Evolutionary conservation across 192 early-diverging fungal genomes (phyloP).

Genomic region (Entomortierella chlamydospora): DNA sequence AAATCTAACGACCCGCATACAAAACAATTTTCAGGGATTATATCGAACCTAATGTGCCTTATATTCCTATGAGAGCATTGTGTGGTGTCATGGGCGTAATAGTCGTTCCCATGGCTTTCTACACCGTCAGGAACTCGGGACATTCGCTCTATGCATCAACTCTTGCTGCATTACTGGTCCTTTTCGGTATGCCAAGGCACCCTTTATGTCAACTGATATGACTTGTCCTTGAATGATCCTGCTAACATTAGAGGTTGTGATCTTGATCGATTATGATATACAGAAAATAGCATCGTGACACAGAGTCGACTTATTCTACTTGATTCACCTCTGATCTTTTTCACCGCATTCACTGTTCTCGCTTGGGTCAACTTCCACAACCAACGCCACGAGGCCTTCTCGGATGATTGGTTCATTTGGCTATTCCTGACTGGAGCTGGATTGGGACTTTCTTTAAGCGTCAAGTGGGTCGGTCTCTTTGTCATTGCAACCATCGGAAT

Average conservation of each 20-base stretch:
- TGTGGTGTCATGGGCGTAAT: slow-evolving; percentile 83
- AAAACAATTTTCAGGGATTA: slow-evolving; percentile 74
- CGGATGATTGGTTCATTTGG: slow-evolving; percentile 88
- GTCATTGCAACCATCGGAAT: slow-evolving; percentile 87
- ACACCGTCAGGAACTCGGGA: slow-evolving; percentile 85
- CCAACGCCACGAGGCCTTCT: slow-evolving; percentile 75
- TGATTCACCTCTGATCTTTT: slow-evolving; percentile 92
- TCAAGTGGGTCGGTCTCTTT: slow-evolving; percentile 97
- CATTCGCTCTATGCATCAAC: slow-evolving; percentile 78
- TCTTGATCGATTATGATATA: neutral
- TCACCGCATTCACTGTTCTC: slow-evolving; percentile 81
- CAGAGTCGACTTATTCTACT: slow-evolving; percentile 93
- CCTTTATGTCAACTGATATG: no score
- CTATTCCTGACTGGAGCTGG: slow-evolving; percentile 85
- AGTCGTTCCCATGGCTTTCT: slow-evolving; percentile 84
- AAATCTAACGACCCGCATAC: neutral
- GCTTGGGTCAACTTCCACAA: slow-evolving; percentile 93
- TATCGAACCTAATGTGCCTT: slow-evolving; percentile 87
- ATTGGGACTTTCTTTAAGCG: slow-evolving; percentile 75
- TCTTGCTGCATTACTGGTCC: slow-evolving; percentile 82
- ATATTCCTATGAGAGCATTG: slow-evolving; percentile 84
- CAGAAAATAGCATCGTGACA: slow-evolving; percentile 90
- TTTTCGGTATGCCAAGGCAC: slow-evolving; percentile 71
- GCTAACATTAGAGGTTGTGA: no score
- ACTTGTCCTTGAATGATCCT: neutral